These are phyloP conservation scores for Dothideomycetidae sp. DNA, from an alignment of 2,329 filamentous ascomycete species.

Conservation along the genomic window DNA sequence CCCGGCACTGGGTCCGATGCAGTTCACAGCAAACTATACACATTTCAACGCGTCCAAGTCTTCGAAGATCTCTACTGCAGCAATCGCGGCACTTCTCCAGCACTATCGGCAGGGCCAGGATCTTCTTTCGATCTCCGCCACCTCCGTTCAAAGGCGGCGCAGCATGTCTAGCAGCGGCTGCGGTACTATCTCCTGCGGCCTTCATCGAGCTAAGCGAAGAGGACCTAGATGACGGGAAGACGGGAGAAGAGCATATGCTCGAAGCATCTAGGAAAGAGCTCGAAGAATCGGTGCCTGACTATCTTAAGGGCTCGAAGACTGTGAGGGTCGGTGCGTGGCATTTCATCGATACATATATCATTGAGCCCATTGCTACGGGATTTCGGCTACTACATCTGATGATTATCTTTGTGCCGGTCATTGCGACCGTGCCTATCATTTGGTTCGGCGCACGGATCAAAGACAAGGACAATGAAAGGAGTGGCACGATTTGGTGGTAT, in stretches of 20 bases:
- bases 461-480: conserved; percentile 57
- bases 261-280: conserved; percentile 68
- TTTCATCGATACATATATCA: conserved; percentile 56
- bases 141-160: conserved; percentile 23
- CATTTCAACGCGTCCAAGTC: conserved; percentile 1
- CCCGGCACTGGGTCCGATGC: conserved; percentile 36
- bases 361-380: conserved; percentile 74
- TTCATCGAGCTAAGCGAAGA: conserved; percentile 45
- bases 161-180: conserved; percentile 24
- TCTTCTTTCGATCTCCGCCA: conserved; percentile 20
- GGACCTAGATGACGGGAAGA: conserved; percentile 39
- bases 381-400: conserved; percentile 77
- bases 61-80: conserved; percentile 8
- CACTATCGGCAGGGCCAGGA: background rate
- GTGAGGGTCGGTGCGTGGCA: conserved; percentile 47
- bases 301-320: conserved; percentile 45
- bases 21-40: conserved; percentile 18
- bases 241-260: conserved; percentile 75
- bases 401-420: conserved; percentile 80
- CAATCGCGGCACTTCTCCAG: background rate
- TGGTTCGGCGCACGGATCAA: conserved; percentile 58
- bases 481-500: conserved; percentile 90
- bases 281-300: conserved; percentile 49
- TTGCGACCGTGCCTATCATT: conserved; percentile 62
- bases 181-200: conserved; percentile 41